These are phyloP conservation scores for Podaxis pistillaris DNA, from an alignment of 768 basidiomycete genomes.

Conservation along the genomic window DNA sequence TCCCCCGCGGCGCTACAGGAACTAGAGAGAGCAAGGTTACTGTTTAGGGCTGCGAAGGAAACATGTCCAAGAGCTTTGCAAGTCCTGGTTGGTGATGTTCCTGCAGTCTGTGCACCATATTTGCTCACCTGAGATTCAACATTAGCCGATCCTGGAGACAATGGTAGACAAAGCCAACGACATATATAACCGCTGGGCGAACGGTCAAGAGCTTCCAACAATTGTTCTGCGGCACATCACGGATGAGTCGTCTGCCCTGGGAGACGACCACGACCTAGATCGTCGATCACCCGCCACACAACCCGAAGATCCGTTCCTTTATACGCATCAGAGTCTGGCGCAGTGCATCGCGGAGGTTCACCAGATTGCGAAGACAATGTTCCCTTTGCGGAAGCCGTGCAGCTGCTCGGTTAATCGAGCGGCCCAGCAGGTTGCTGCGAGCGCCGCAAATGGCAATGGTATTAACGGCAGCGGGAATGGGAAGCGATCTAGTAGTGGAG, in stretches of 20 bases:
- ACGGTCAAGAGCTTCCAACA: constrained; percentile 42
- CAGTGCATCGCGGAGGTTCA: constrained; percentile 50
- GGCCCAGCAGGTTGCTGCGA: neutral
- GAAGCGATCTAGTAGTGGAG: neutral
- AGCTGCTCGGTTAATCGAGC: constrained; percentile 30
- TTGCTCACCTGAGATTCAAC: constrained; percentile 5
- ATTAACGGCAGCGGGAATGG: constrained; percentile 23
- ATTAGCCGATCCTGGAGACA: constrained; percentile 44
- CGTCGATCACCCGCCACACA: constrained; percentile 10
- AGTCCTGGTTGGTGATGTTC: constrained; percentile 38
- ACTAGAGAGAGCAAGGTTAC: constrained; percentile 45
- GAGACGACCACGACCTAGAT: constrained; percentile 20
- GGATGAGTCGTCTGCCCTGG: constrained; percentile 26
- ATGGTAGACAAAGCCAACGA: constrained; percentile 52
- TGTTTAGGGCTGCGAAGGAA: constrained; percentile 45
- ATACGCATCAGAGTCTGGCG: constrained; percentile 39
- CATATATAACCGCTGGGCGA: constrained; percentile 46
- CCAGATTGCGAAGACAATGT: constrained; percentile 39
- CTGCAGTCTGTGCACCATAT: neutral
- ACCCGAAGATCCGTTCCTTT: constrained; percentile 28
- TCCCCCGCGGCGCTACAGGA: constrained; percentile 64
- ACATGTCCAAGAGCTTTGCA: constrained; percentile 44
- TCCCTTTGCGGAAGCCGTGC: constrained; percentile 44
- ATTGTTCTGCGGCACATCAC: constrained; percentile 38
- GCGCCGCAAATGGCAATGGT: constrained; percentile 12